phyloP scores from a whole-genome alignment of 2,329 filamentous ascomycete genomes.

The Emmonsiellopsis sp. region DNA sequence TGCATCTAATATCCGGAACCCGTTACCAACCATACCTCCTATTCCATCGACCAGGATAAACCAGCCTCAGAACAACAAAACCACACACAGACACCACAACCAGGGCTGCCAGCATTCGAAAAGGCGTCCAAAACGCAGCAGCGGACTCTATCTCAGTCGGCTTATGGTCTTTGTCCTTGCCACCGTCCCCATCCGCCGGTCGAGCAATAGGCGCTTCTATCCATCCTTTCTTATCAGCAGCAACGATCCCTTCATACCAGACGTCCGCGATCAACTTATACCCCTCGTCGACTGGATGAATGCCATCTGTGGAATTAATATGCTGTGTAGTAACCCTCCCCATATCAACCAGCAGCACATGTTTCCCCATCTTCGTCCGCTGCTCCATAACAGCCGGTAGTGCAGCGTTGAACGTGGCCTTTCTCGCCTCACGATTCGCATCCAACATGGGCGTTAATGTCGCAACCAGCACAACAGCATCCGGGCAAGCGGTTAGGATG shows the following conservation, averaged over 20 bases:
- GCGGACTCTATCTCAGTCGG: not conserved
- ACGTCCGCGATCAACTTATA: constrained; percentile 1
- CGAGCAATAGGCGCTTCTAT: not conserved
- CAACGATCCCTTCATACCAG: constrained; percentile 1
- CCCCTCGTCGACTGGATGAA: constrained; percentile 3
- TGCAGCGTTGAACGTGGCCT: not conserved
- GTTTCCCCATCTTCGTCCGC: not conserved
- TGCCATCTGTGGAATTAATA: constrained; percentile 1
- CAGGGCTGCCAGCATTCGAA: not conserved
- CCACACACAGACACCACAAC: not conserved
- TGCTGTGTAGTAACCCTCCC: not conserved
- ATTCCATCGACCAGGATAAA: not conserved
- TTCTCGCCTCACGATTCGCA: not conserved
- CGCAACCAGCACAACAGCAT: constrained; percentile 29
- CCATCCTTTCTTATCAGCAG: not conserved
- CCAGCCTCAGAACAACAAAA: not conserved
- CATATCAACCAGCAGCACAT: constrained; percentile 3
- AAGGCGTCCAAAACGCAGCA: not conserved
- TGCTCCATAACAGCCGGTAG: not conserved
- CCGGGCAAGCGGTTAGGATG: constrained; percentile 20
- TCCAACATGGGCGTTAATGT: constrained; percentile 20
- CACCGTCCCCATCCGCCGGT: not conserved
- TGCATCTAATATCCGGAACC: not conserved
- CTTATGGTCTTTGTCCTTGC: no score
- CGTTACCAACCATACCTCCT: not conserved